Base-by-base conservation (phyloP, 495 filamentous ascomycete genomes). In the Penicillium longicatenatum region DNA sequence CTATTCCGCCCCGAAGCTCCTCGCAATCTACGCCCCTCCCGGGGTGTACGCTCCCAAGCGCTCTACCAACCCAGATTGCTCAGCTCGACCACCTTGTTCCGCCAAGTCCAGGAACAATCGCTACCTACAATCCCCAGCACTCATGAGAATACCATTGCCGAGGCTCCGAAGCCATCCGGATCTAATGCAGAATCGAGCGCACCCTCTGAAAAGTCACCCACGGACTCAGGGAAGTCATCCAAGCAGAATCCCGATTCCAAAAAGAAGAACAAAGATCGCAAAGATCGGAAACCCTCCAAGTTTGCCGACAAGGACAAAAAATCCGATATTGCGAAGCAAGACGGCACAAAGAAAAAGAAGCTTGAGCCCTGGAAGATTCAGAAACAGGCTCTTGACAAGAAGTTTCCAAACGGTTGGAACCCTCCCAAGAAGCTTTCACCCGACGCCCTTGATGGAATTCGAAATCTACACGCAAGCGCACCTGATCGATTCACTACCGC, bases 401-500 rank as follows among this genome's bases (percentile, higher is more conserved):
- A 97, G 66, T 96, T 97, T 62, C 80, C 84, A 1, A 70, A 62
- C 1, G 85, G 86, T 7, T 98, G 93, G 92, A 75, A 79, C 41
- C 92, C 94, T 21, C 78, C 79, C 24, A 98, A 95, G 74, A 86
- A 85, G 55, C 84, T 98, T 2, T 98, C 94, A 0, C 94, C 93
- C 0, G 93, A 97, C 70, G 90, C 93, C 11, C 67, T 96, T 11
- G 88, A 92, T 16, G 92, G 91, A 26, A 97, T 98, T 55, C 86
- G 90, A 19, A 84, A 86, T 29, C 77, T 98, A 21, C 83, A 96
- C 67, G 71, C 79, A 3, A 83, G 90, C 59, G 85, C 89, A 45
- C 92, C 94, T 0, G 81, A 89, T 1, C 71, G 76, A 49, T 96
- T 90, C 75, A 86, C 89, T 19, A 95, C 90, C 1, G 65, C 79